These are phyloP conservation scores for Linnemannia exigua DNA, from an alignment of 192 early-diverging fungal species.

Conservation along the genomic window DNA sequence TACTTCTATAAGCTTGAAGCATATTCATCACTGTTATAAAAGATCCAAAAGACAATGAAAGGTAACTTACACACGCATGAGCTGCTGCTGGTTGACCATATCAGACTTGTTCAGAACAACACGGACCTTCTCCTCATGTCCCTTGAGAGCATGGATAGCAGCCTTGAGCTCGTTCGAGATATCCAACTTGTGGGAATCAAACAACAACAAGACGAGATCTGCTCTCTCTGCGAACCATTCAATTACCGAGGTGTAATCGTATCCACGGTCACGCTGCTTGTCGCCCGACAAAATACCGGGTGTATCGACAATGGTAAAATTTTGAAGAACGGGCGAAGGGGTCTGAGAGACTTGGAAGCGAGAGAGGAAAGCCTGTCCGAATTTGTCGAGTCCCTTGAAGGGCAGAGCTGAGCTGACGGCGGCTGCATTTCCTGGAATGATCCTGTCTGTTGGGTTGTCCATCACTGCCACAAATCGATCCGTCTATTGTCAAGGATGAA, in stretches of 20 bases:
- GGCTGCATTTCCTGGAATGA: conserved; percentile 88
- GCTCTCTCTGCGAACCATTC: conserved; percentile 91
- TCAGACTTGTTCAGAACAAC: conserved; percentile 90
- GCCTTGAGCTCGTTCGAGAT: conserved; percentile 88
- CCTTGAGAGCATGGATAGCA: conserved; percentile 77
- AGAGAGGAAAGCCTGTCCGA: conserved; percentile 83
- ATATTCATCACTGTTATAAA: neutral
- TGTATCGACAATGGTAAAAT: conserved; percentile 87
- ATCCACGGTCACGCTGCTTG: conserved; percentile 84
- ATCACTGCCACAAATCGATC: conserved; percentile 89
- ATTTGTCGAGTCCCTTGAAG: conserved; percentile 79
- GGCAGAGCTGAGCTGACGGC: conserved; percentile 83
- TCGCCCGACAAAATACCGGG: conserved; percentile 88
- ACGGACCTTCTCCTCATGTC: conserved; percentile 87
- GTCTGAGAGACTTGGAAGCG: conserved; percentile 89
- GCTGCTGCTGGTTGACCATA: conserved; percentile 84
- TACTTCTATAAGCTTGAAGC: neutral
- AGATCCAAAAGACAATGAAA: neutral
- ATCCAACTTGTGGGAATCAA: conserved; percentile 90
- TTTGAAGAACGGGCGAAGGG: conserved; percentile 78
- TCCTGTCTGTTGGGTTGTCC: conserved; percentile 76
- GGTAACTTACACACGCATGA: conserved; percentile 82
- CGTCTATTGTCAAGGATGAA: conserved; percentile 59
- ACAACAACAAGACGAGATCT: conserved; percentile 84
- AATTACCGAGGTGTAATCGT: conserved; percentile 83